Base-by-base conservation (phyloP, 805 yeast species). In the Pichia phayaonensis region DNA sequence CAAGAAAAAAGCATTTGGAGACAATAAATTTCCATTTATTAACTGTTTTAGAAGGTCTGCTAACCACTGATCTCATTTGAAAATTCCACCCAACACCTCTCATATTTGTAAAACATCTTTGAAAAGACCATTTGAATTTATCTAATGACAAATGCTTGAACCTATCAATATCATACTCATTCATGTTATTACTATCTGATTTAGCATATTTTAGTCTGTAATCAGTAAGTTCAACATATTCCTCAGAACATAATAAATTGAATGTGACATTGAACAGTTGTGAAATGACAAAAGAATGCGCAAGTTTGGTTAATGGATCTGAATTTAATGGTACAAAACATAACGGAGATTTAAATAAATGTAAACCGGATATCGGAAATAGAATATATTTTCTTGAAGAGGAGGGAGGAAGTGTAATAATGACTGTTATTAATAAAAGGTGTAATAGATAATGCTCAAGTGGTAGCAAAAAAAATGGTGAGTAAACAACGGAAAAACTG, bases 51-150 rank as follows among this genome's bases (percentile, higher is more conserved):
- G 24, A 16, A 13, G 44, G 40, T n/a, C 15, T 13, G 12, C 24
- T 24, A 13, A 20, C 20, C 13, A 50, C 27, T n/a, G 44, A 40
- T 7, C 29, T 31, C 27, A 44, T 34, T 29, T 54, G 54, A 31
- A 48, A 54, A 38, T 44, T 49, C 56, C 56, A 54, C 1, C 53
- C 56, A 20, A 52, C 22, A 2, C 56, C 56, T 13, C 56, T 27
- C 44, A 52, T 34, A 38, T 54, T 54, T 1, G 44, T 1, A 38
- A 49, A 52, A 23, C 56, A 52, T 8, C 56, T 34, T 1, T 46
- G 22, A 13, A 46, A 41, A 6, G 51, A 26, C 56, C 56, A 54
- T 4, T 23, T n/a, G 15, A 49, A 27, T 26, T 48, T 54, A 2
- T 39, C 20, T 23, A 38, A 36, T 13, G 52, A 43, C 4, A 44